Conservation (phyloP, 306 rosid genomes). For the Crataegus laevigata region DNA sequence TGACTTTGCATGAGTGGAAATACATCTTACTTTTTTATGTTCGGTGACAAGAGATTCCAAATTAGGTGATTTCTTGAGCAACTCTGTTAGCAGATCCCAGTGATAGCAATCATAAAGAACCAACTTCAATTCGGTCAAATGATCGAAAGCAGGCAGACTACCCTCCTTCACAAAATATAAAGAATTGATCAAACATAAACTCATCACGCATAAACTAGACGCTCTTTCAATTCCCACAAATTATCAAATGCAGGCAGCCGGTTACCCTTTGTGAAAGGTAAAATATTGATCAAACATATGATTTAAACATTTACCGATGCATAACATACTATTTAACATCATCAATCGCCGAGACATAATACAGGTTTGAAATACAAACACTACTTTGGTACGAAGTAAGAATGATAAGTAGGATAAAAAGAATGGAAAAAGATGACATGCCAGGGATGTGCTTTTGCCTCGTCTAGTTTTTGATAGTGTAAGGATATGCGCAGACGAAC, state of each 20-base stretch:
- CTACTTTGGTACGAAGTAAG: neutral
- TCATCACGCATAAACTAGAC: neutral
- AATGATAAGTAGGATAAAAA: neutral
- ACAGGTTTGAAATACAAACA: neutral
- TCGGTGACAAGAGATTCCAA: neutral
- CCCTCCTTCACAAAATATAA: neutral
- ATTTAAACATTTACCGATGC: neutral
- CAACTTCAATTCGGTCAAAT: neutral
- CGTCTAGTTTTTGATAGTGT: neutral
- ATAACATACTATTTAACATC: neutral
- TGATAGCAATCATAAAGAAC: neutral
- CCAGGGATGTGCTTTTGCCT: neutral
- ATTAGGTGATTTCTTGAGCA: conserved; percentile 1
- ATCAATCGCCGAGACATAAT: neutral
- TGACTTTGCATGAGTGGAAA: neutral
- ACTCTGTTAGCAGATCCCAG: neutral
- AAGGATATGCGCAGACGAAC: neutral
- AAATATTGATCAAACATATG: neutral
- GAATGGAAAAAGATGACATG: neutral
- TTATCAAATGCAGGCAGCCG: neutral
- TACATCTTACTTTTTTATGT: neutral
- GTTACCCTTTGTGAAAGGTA: no score
- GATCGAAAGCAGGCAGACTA: neutral
- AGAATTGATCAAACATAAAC: neutral
- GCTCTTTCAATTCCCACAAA: neutral